phyloP scores from a whole-genome alignment of 495 filamentous ascomycete species.

The Aspergillus asperescens region DNA sequence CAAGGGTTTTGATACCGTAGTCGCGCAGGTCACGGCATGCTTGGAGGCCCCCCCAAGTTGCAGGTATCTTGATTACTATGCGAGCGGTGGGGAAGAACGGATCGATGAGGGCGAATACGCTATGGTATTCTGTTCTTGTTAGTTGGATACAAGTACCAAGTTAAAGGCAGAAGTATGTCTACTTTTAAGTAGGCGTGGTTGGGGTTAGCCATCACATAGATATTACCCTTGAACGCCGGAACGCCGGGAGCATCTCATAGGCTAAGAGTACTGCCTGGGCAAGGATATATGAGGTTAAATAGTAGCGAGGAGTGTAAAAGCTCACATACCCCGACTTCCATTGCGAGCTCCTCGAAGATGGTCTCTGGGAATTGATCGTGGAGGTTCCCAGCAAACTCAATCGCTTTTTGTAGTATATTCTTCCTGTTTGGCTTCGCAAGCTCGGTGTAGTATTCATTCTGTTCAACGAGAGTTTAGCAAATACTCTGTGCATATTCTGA shows the following conservation, averaged over 20 bases:
- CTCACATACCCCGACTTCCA: conserved; percentile 4
- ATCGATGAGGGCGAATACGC: neutral
- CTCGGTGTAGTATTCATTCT: conserved; percentile 7
- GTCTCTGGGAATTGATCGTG: neutral
- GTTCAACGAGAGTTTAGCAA: neutral
- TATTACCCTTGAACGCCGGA: neutral
- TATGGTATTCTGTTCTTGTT: conserved; percentile 1
- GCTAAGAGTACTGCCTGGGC: conserved; percentile 2
- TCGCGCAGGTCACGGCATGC: conserved; percentile 2
- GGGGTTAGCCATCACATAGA: conserved; percentile 9
- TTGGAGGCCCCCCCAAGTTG: conserved; percentile 9
- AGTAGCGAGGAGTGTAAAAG: neutral
- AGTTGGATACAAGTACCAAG: neutral
- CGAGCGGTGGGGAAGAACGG: neutral
- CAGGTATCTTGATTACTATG: conserved; percentile 5
- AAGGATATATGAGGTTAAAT: neutral
- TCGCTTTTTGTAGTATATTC: neutral
- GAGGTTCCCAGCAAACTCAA: neutral
- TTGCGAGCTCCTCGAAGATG: neutral
- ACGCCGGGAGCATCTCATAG: neutral
- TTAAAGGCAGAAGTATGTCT: no score
- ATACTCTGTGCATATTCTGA: neutral
- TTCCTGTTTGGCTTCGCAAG: neutral
- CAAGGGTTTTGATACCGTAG: conserved; percentile 2
- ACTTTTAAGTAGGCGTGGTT: neutral